Evolutionary conservation across 805 yeast species (phyloP), one percentile per base, ranked within the genome.

Genomic region (Debaryomyces hansenii): DNA sequence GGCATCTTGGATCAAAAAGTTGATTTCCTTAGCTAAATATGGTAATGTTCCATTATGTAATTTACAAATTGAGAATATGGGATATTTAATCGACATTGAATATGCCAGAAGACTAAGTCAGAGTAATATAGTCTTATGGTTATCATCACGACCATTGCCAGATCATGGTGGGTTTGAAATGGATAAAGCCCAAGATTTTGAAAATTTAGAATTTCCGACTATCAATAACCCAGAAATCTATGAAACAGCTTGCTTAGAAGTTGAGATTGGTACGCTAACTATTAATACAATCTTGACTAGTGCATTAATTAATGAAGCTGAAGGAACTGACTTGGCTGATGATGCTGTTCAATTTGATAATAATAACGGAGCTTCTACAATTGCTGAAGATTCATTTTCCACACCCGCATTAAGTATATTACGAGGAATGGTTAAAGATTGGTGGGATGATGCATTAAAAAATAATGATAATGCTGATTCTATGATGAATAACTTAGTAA

Each of bases 361-460:
- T 2, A 72, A 66, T 44, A 70, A 69, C 45, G 77, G 77, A 4
- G 66, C 72, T 1, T 64, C 76, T 0, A 75, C 80, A 0, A 80
- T 91, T 54, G 86, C 92, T 11, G 88, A 85, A 54, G 96, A 92
- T 62, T 80, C 96, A 0, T 91, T 92, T 56, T 85, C 91, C 9
- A 77, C 83, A 0, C 80, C 87, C 0, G 87, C 97, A 2, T 71
- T 94, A 50, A 64, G 74, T 8, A 85, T 85, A 1, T 72, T 94
- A 46, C 79, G 95, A 58, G 63, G 76, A 6, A 70, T 94, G 78
- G 86, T 94, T 10, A 89, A 86, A 57, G 82, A 77, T 28, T 90
- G 97, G 97, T 92, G 97, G 96, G 95, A 90, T 57, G 86, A 83
- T 58, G 97, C 97, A 0, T 67, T 87, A 45, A 70, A 72, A 16